These are phyloP conservation scores for Aphanomyces cochlioides DNA, from an alignment of 352 stramenopile species.

Conservation along the genomic window DNA sequence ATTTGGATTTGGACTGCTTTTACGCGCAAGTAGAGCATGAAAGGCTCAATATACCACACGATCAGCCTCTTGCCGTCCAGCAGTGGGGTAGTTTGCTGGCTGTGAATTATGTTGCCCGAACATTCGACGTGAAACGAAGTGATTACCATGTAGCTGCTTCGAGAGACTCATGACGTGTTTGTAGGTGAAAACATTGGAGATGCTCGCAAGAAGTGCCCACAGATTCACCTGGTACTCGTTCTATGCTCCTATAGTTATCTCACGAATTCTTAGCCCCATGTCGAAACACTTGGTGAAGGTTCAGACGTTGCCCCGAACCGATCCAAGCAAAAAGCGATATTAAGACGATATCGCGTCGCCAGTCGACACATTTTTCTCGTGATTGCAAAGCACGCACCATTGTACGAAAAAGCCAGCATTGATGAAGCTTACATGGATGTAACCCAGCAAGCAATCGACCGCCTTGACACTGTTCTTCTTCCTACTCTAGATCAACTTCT, in stretches of 20 bases:
- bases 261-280: slow-evolving; percentile 52
- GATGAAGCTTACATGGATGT: slow-evolving; percentile 83
- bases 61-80: slow-evolving; percentile 69
- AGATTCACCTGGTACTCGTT: slow-evolving; percentile 61
- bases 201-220: slow-evolving; percentile 66
- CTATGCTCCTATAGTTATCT: neutral
- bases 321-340: slow-evolving; percentile 75
- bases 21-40: slow-evolving; percentile 82
- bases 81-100: slow-evolving; percentile 81
- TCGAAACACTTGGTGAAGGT: slow-evolving; percentile 73
- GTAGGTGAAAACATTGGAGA: slow-evolving; percentile 61
- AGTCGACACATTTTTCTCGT: slow-evolving; percentile 77
- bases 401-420: slow-evolving; percentile 74
- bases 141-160: neutral
- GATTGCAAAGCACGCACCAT: slow-evolving; percentile 42
- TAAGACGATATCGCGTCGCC: slow-evolving; percentile 70
- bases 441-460: slow-evolving; percentile 55
- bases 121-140: slow-evolving; percentile 62
- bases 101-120: slow-evolving; percentile 78
- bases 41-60: slow-evolving; percentile 58
- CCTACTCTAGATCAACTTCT: neutral
- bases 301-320: slow-evolving; percentile 59
- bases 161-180: slow-evolving; percentile 18
- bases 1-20: slow-evolving; percentile 86
- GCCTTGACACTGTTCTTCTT: slow-evolving; percentile 38